Conservation (phyloP, 2,329 filamentous ascomycete species). For the Aureobasidium sp. region DNA sequence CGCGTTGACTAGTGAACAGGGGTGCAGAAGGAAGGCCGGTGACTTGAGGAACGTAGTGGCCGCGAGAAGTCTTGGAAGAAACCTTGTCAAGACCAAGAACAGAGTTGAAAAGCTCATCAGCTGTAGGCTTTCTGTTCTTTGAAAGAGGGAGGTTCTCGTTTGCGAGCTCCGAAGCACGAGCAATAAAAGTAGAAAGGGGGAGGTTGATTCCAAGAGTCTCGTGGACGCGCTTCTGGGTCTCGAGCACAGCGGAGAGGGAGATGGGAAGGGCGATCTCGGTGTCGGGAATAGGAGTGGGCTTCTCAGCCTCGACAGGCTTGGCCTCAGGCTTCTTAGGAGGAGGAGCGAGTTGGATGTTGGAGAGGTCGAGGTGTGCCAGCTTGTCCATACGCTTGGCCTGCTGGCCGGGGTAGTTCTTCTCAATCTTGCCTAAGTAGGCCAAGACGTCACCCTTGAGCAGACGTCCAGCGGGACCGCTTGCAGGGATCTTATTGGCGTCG, state of each 20-base stretch:
- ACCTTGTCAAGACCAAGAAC: slow-evolving; percentile 63
- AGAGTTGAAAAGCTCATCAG: slow-evolving; percentile 82
- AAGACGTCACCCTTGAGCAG: slow-evolving; percentile 93
- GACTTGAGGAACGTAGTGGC: slow-evolving; percentile 65
- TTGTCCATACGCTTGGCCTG: slow-evolving; percentile 65
- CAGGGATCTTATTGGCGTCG: slow-evolving; percentile 71
- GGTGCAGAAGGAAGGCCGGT: slow-evolving; percentile 43
- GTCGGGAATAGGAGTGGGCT: slow-evolving; percentile 36
- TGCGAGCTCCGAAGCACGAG: slow-evolving; percentile 74
- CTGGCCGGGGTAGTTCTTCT: slow-evolving; percentile 60
- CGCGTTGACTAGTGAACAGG: slow-evolving; percentile 23
- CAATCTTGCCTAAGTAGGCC: slow-evolving; percentile 74
- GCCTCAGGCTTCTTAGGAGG: slow-evolving; percentile 38
- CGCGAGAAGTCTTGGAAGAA: slow-evolving; percentile 42
- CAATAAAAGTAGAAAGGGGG: slow-evolving; percentile 79
- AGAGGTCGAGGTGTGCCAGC: slow-evolving; percentile 79
- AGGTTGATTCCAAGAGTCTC: slow-evolving; percentile 69
- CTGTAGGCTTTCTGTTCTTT: slow-evolving; percentile 55
- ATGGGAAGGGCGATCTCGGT: slow-evolving; percentile 64
- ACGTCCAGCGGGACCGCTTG: slow-evolving; percentile 79
- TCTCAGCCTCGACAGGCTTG: slow-evolving; percentile 38
- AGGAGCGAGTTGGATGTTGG: slow-evolving; percentile 78
- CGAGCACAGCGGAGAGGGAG: slow-evolving; percentile 68
- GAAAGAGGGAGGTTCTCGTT: slow-evolving; percentile 75
- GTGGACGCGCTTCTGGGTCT: slow-evolving; percentile 73